phyloP scores from a whole-genome alignment of 345 rosid genomes.

The Eutrema japonicum region DNA sequence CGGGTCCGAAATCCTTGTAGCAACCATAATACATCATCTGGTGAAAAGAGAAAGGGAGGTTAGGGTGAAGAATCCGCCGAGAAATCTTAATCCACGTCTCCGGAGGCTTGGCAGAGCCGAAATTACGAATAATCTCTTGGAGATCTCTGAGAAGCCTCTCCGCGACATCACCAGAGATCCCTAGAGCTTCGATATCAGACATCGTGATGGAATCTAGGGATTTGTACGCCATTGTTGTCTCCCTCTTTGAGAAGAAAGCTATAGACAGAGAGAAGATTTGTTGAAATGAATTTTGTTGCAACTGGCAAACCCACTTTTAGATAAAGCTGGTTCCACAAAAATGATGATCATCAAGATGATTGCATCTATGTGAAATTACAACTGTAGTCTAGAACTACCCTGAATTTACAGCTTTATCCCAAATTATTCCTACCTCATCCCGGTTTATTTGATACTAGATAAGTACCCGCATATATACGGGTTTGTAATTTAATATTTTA shows the following conservation, averaged over 20 bases:
- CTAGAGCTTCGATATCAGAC: conserved; percentile 66
- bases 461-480: too few species aligned
- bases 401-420: neutral
- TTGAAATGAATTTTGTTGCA: neutral
- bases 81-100: conserved; percentile 67
- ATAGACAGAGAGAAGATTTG: too few species aligned
- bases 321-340: neutral
- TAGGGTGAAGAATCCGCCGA: conserved; percentile 58
- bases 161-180: conserved; percentile 51
- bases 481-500: too few species aligned
- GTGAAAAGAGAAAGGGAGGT: conserved; percentile 84
- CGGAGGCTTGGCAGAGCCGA: conserved; percentile 55
- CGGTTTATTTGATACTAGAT: neutral
- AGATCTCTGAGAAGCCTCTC: conserved; percentile 51
- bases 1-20: conserved; percentile 76
- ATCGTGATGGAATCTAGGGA: conserved; percentile 55
- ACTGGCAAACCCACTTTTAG: neutral
- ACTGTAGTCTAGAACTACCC: neutral
- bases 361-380: neutral
- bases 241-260: neutral
- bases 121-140: conserved; percentile 43
- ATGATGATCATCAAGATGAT: neutral
- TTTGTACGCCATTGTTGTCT: conserved; percentile 51
- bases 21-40: conserved; percentile 89
- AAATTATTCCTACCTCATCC: neutral